Evolutionary conservation across 2,329 filamentous ascomycete genomes (phyloP).

Genomic region (Aspergillus quadricinctus): DNA sequence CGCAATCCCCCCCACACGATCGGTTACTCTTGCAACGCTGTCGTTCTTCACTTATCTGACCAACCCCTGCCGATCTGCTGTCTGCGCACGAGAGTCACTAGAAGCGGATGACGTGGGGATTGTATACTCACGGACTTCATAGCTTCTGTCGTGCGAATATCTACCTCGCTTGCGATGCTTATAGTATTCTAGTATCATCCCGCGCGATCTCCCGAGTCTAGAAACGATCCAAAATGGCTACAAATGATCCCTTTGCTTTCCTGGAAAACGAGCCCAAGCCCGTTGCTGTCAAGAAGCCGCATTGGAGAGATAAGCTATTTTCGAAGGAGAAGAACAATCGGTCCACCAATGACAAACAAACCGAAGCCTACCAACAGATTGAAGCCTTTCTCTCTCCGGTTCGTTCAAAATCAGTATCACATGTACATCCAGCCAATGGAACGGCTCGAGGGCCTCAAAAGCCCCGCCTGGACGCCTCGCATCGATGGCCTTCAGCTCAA

Average conservation of each 20-base stretch:
- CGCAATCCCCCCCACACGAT: background rate
- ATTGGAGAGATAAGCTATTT: constrained; percentile 51
- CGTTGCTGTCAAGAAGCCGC: constrained; percentile 23
- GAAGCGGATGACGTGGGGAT: constrained; percentile 7
- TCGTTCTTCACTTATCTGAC: background rate
- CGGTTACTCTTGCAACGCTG: background rate
- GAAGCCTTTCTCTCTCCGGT: constrained; percentile 56
- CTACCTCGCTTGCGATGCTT: constrained; percentile 28
- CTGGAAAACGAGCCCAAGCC: constrained; percentile 31
- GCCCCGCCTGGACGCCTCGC: constrained; percentile 33
- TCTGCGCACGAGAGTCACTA: constrained; percentile 5
- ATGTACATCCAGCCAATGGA: constrained; percentile 11
- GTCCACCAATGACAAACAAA: constrained; percentile 40
- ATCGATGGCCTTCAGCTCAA: constrained; percentile 30
- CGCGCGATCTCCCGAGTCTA: constrained; percentile 3
- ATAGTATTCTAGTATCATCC: constrained; percentile 4
- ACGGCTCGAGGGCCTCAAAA: constrained; percentile 28
- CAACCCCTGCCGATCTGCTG: constrained; percentile 18
- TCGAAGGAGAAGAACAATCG: constrained; percentile 36
- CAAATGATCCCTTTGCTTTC: constrained; percentile 35
- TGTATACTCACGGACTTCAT: constrained; percentile 12
- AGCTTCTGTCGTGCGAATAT: constrained; percentile 5
- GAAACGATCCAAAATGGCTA: constrained; percentile 27
- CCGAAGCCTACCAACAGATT: constrained; percentile 53
- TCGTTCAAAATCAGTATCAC: constrained; percentile 36